Evolutionary conservation across 2,329 filamentous ascomycete genomes (phyloP), one percentile per base, ranked within the genome.

Genomic region (Metarhizium guizhouense): DNA sequence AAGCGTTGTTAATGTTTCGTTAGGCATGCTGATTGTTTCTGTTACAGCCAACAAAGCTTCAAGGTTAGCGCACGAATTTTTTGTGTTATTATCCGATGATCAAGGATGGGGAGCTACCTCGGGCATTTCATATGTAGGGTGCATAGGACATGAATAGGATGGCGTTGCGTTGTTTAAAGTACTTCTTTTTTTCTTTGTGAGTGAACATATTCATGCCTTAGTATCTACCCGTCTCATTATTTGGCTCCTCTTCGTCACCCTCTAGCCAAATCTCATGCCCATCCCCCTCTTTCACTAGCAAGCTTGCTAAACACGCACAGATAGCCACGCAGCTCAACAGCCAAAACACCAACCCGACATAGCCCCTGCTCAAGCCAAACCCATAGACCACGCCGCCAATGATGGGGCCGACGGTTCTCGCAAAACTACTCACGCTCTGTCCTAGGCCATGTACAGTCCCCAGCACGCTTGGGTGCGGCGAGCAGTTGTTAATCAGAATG

Each of bases 191-290:
- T 32, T 30, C 13, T 18, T 43, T 8, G 29, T 29, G 40, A 20
- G 25, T n/a, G 20, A 13, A 11, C 8, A 16, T 25, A 18, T 25
- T 34, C 11, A 6, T 53, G 36, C 18, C 10, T 13, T 30, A 25
- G 54, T 47, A 52, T 36, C 47, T 14, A 47, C 6, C 25, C 14
- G 30, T 42, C 34, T 60, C 56, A 5, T 30, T 29, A 20, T 34
- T 8, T 34, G 30, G 36, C 10, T 56, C 56, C 64, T 64, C 59
- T 32, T 80, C 76, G 59, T 86, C 84, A 0, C 83, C 84, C 32
- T 84, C 80, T 2, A 87, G 65, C 74, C 82, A 75, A 49, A 87
- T 80, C 66, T 86, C 84, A 65, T 86, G 83, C 0, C 84, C 84
- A 62, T 84, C 72, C 0, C 84, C 83, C 60, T 87, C 84, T 53